phyloP scores from a whole-genome alignment of 495 filamentous ascomycete genomes.

The Xylaria longipes region DNA sequence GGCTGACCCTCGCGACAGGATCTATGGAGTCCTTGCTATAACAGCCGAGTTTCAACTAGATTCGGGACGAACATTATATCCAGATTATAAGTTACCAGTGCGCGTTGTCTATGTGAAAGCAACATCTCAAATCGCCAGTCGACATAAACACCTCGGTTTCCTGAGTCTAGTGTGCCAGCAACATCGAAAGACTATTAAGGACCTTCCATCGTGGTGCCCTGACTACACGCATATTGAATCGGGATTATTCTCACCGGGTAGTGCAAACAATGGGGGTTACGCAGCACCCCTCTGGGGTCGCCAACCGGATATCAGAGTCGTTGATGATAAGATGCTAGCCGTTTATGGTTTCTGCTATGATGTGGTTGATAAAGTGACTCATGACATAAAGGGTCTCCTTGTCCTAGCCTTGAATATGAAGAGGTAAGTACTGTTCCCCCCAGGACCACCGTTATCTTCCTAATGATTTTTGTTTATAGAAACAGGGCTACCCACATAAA shows the following conservation, averaged over 20 bases:
- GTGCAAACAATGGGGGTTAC: background rate
- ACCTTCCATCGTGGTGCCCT: background rate
- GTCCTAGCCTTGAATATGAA: background rate
- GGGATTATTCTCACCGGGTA: background rate
- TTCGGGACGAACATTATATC: background rate
- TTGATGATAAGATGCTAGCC: background rate
- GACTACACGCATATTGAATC: background rate
- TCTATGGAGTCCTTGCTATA: background rate
- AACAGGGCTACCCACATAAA: background rate
- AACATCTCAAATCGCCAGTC: constrained; percentile 4
- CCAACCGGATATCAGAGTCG: background rate
- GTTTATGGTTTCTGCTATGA: constrained; percentile 5
- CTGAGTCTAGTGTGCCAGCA: background rate
- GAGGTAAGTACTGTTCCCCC: background rate
- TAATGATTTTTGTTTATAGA: constrained; percentile 3
- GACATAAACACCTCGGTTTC: background rate
- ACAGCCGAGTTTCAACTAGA: background rate
- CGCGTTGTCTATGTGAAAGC: background rate
- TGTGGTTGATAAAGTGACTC: background rate
- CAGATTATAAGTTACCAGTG: background rate
- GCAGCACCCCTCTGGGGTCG: background rate
- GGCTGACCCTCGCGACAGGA: background rate
- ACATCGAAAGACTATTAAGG: background rate
- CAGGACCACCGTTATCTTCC: background rate
- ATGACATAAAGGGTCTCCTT: background rate